Evolutionary conservation across 768 basidiomycete genomes (phyloP), one percentile per base, ranked within the genome.

Genomic region (Russula sp.): DNA sequence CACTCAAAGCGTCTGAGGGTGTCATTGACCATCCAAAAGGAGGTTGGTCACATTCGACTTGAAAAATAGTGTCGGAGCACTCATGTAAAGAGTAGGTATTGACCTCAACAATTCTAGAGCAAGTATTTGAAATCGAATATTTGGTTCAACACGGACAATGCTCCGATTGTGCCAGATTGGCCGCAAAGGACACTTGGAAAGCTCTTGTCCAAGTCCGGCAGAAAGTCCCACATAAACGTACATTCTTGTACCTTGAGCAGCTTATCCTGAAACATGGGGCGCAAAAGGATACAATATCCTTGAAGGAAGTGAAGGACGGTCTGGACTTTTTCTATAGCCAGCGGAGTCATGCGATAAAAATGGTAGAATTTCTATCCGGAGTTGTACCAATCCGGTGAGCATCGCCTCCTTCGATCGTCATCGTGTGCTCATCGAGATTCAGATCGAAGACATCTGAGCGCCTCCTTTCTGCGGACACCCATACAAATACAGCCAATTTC

Each of bases 161-260:
- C 75, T 87, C 93, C 0, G 92, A 94, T 69, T 99, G 97, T 72
- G 81, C 96, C 0, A 88, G 85, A 70, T 83, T 98, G 5, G 97
- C 97, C 0, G 97, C 97, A 3, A 99, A 98, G 79, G 98, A 98
- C 74, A 98, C 95, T 0, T 98, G 96, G 97, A 94, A 94, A 73
- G 94, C 96, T 1, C 81, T 94, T 42, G 95, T 99, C 1, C 97
- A 98, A 79, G 94, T 98, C n/a, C 88, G 97, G 52, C 97, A 99
- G 74, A 98, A 99, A 76, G 97, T 98, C 49, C 81, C 93, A 5
- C 97, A 99, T 75, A 99, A 99, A 77, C 87, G 97, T 62, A 98
- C 97, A 1, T 99, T 99, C 79, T 76, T 99, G 70, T 99, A 88
- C 79, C 85, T 98, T 57, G 97, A 98, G 76, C 97, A 98, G 71